A percentile compares a stretch with the other conserved stretches of the same genome.
These are phyloP conservation scores for Selaginella tamariscina DNA, from an alignment of 75 land plant genomes.

Conservation along the genomic window DNA sequence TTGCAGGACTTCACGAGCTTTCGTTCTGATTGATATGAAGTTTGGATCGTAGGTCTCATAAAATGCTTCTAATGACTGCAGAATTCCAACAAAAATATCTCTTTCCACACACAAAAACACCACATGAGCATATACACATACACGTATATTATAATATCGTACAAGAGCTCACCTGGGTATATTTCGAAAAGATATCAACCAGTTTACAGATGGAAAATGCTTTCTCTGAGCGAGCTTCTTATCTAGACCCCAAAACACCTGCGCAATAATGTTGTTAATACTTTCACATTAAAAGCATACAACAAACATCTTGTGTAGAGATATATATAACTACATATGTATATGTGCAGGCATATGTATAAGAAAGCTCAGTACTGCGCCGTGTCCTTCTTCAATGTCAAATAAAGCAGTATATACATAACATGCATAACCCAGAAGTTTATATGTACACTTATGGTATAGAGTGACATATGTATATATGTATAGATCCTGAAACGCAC, in stretches of 20 bases:
- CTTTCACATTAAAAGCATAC: not conserved
- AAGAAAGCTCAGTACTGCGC: no score
- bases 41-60: conserved; percentile 93
- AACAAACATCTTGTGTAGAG: no score
- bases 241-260: conserved; percentile 99
- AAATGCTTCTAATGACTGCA: conserved; percentile 89
- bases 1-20: conserved; percentile 98
- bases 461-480: no score
- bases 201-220: conserved; percentile 98
- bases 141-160: not conserved
- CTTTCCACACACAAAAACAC: not conserved
- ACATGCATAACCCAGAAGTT: no score
- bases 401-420: no score
- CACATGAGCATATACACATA: not conserved
- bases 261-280: conserved; percentile 6
- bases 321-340: no score
- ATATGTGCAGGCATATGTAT: no score
- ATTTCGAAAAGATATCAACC: conserved; percentile 99
- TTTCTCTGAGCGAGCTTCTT: conserved; percentile 99
- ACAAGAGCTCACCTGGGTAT: conserved; percentile 46
- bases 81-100: not conserved
- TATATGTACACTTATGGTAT: no score
- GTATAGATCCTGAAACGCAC: no score
- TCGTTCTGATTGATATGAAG: conserved; percentile 89
- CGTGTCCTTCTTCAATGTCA: no score